A percentile compares a stretch with the other conserved stretches of the same genome.
Evolutionary conservation across 257 asterid genomes (phyloP).

Genomic region (Verbascum thapsus): DNA sequence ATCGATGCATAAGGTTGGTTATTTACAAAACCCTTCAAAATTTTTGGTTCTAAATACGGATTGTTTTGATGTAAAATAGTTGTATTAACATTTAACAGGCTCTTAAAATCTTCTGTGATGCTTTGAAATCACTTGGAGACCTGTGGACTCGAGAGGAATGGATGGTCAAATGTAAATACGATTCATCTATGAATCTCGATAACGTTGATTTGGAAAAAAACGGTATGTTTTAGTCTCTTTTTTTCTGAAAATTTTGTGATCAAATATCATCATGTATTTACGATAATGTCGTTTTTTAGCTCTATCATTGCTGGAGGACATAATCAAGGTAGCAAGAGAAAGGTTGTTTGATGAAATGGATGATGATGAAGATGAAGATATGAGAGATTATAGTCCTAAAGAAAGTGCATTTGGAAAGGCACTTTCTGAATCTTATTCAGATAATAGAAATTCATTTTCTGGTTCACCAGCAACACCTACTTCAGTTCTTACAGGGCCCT

Average conservation of each 20-base stretch:
- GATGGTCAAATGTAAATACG: slow-evolving; percentile 62
- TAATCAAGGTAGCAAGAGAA: slow-evolving; percentile 67
- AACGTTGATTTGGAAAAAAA: slow-evolving; percentile 51
- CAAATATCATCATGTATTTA: too few relatives aligned
- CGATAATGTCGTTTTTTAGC: slow-evolving; percentile 36
- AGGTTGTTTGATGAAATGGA: slow-evolving; percentile 70
- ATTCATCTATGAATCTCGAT: slow-evolving; percentile 40
- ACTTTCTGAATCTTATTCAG: slow-evolving; percentile 49
- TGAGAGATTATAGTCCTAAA: slow-evolving; percentile 43
- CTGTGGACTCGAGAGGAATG: slow-evolving; percentile 75
- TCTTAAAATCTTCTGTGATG: slow-evolving; percentile 56
- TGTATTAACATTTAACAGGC: slow-evolving; percentile 42
- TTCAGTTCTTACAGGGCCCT: slow-evolving; percentile 65
- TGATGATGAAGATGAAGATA: slow-evolving; percentile 68
- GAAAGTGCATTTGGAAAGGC: slow-evolving; percentile 52
- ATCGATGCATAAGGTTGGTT: slow-evolving; percentile 76
- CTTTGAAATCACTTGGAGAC: slow-evolving; percentile 71
- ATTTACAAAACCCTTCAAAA: background rate
- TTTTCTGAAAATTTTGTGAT: too few relatives aligned
- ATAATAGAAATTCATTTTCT: slow-evolving; percentile 40
- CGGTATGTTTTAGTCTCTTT: slow-evolving; percentile 27
- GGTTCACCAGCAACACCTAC: slow-evolving; percentile 86
- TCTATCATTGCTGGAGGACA: slow-evolving; percentile 64
- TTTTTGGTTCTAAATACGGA: background rate
- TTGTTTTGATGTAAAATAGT: background rate